Percentiles rank a stretch among this genome's conserved stretches.
Conservation (phyloP, 176 grass and related monocot genomes). For the Oryza rufipogon region DNA sequence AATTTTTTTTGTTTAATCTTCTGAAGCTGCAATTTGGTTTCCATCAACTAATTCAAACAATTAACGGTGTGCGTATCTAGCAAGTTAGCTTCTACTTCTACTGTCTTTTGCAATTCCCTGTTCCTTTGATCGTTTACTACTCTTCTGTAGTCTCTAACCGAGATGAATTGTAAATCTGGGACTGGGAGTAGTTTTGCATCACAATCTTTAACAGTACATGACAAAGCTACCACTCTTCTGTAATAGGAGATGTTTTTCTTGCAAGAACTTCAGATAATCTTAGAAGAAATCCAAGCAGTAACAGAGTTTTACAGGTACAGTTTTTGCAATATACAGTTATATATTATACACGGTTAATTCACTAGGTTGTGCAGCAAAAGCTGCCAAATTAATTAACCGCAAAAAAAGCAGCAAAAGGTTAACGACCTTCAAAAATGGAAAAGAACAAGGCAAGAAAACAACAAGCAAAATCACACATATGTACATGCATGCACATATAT, state of each 20-base stretch:
- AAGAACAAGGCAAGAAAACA: neutral
- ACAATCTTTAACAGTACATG: neutral
- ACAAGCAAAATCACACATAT: neutral
- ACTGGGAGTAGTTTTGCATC: neutral
- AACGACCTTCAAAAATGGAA: neutral
- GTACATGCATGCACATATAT: too few species aligned
- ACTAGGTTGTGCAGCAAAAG: neutral
- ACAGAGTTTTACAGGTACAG: neutral
- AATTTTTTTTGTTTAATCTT: neutral
- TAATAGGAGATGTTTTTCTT: too few species aligned
- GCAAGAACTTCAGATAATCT: too few species aligned
- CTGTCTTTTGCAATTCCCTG: neutral
- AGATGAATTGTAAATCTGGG: neutral
- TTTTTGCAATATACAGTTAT: neutral
- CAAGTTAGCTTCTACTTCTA: neutral
- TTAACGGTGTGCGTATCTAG: neutral
- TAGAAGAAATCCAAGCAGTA: too few species aligned
- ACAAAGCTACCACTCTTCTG: too few species aligned
- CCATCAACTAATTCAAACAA: neutral
- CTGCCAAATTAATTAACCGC: too few species aligned
- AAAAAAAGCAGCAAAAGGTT: neutral
- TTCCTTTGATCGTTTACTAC: neutral
- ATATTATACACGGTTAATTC: neutral
- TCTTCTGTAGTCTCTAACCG: neutral
- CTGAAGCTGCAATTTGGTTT: neutral